Base-by-base conservation (phyloP, 1,284 basidiomycete genomes). In the Malassezia cuniculi region DNA sequence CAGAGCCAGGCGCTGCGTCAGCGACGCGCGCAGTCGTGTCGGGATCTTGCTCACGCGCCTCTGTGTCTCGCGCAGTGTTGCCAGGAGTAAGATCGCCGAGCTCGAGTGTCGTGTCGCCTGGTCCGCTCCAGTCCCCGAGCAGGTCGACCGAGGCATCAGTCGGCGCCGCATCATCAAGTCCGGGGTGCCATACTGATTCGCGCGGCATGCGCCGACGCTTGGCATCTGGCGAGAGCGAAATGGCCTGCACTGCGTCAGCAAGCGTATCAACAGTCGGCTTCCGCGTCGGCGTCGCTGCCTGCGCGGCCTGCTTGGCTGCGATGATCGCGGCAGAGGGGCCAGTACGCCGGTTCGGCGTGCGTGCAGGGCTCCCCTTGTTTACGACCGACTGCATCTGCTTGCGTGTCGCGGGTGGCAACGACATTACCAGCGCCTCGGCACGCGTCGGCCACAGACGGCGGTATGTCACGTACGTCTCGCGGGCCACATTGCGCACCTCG, bases 331-430 rank as follows among this genome's bases (percentile, higher is more conserved):
- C 46, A 0, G 57, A 58, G 0, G 62, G 50, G 5, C 57, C 57
- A 7, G 48, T 52, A 0, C 52, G 48, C 34, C 2, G 43, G 18
- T 5, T 46, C 45, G 18, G 52, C 48, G 24, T 15, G 8, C 21
- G 63, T 19, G 71, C 69, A 6, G 76, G 73, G 53, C 31, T 30
- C 14, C 15, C 22, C 19, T 31, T 25, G 3, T 76, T 71, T 0
- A 84, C 81, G 55, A 81, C 81, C 0, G 73, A 78, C 67, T 81
- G 87, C 15, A 97, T 70, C 65, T 86, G 81, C 70, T 85, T 93
- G 50, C 76, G 75, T 3, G 78, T 79, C 1, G 71, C 68, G 1
- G 73, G 53, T 59, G 95, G 89, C 39, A 95, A 70, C 2, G 72
- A 62, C 25, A 78, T 76, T 39, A 87, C 58, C 39, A 97, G 75